Base-by-base conservation (phyloP, 805 yeast species). In the Komagataella populi region DNA sequence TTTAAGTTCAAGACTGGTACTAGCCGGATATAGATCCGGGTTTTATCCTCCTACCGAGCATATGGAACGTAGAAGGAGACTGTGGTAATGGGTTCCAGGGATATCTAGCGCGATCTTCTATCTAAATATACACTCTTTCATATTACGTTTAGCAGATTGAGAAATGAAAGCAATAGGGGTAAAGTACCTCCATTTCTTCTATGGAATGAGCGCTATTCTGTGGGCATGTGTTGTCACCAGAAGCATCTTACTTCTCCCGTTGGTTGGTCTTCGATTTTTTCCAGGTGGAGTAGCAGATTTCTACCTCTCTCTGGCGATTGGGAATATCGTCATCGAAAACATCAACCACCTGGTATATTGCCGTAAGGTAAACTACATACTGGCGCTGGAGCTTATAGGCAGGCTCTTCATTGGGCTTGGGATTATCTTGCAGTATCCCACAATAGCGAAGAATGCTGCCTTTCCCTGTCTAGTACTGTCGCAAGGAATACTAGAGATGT, bases 251-350 rank as follows among this genome's bases (percentile, higher is more conserved):
- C 64, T 84, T 30, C 65, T 78, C 47, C 86, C 87, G 0, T 64
- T 84, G 23, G 87, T 81, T n/a, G 85, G 87, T 0, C 63, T 79
- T 36, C 70, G 69, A 55, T 83, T 81, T 56, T 62, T 83, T 18
- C 84, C 88, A 1, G 87, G 83, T 6, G 89, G 87, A 0, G 78
- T 84, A 10, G 85, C 86, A 47, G 84, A 78, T 56, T 83, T 81
- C 64, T 76, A 30, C 39, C 39, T 30, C 14, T 30, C 39, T 4
- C 10, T 30, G 14, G 39, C 39, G 39, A 30, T 39, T 64, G 4
- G 14, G 52, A 6, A 55, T 60, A 47, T 55, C 2, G 16, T 53
- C 6, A 23, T 58, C 3, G 68, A 64, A 44, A 30, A 53, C 3
- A 51, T 62, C 20, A 57, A 56, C 12, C 58, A 58, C 46, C 2